A percentile compares a stretch with the other conserved stretches of the same genome.
These are phyloP conservation scores for Solanum tarijense DNA, from an alignment of 257 asterid genomes.

Conservation along the genomic window DNA sequence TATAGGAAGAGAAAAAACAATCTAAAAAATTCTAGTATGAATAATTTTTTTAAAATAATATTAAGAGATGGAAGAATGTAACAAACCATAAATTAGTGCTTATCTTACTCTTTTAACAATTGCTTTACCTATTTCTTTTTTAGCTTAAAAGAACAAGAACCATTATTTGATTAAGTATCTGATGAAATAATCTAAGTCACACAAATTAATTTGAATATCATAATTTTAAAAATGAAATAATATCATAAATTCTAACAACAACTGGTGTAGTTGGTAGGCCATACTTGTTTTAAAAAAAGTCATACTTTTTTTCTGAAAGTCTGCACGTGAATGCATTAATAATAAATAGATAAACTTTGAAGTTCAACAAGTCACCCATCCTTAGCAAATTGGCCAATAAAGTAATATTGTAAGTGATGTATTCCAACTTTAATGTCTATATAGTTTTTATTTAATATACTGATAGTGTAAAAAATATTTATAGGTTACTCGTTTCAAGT, in stretches of 20 bases:
- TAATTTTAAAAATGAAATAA: no score
- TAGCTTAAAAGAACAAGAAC: not conserved
- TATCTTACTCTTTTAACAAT: no score
- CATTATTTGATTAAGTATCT: no score
- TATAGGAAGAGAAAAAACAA: not conserved
- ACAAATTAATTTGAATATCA: no score
- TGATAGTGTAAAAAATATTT: not conserved
- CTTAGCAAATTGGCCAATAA: not conserved
- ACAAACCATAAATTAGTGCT: not conserved
- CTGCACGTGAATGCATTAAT: not conserved
- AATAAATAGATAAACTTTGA: not conserved
- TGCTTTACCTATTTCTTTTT: not conserved
- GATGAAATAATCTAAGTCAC: no score
- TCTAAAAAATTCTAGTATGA: not conserved
- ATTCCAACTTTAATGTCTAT: not conserved
- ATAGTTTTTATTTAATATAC: not conserved
- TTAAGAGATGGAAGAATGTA: no score
- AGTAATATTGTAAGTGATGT: not conserved
- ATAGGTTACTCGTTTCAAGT: constrained; percentile 35
- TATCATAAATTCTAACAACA: not conserved
- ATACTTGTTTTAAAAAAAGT: not conserved
- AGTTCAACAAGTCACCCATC: not conserved
- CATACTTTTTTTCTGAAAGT: not conserved
- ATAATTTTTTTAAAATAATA: no score
- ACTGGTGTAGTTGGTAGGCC: not conserved